phyloP scores from a whole-genome alignment of 345 rosid species.

The Linum usitatissimum region DNA sequence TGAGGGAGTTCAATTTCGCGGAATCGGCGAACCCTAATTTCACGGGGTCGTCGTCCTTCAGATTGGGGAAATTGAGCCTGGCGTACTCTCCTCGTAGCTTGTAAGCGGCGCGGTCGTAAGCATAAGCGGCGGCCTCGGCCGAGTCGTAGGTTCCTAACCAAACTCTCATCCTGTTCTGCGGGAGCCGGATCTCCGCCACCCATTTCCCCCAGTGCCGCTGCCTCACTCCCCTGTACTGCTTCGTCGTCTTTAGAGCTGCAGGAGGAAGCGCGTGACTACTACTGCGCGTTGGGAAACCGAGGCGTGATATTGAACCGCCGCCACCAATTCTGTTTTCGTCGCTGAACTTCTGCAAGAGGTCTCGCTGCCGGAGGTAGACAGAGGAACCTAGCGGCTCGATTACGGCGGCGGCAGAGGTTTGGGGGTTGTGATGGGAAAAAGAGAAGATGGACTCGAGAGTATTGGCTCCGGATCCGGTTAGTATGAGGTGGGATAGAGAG shows the following conservation, averaged over 20 bases:
- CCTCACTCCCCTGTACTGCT: conserved; percentile 92
- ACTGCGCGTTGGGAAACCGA: conserved; percentile 2
- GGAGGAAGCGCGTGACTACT: conserved; percentile 18
- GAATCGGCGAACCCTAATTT: conserved; percentile 51
- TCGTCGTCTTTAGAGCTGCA: conserved; percentile 32
- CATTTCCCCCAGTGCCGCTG: conserved; percentile 99
- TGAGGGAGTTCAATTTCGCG: conserved; percentile 46
- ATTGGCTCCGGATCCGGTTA: conserved; percentile 53
- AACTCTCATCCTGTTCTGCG: conserved; percentile 89
- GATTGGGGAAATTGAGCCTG: conserved; percentile 68
- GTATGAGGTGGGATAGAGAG: conserved; percentile 60
- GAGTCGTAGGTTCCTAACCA: conserved; percentile 94
- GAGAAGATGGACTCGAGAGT: conserved; percentile 84
- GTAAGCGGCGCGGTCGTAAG: conserved; percentile 91
- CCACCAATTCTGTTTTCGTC: conserved; percentile 34
- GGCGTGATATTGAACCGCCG: not conserved
- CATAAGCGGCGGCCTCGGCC: conserved; percentile 87
- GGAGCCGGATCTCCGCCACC: conserved; percentile 95
- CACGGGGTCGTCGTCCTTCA: conserved; percentile 39
- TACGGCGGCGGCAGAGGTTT: conserved; percentile 9
- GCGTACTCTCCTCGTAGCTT: conserved; percentile 95
- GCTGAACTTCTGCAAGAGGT: conserved; percentile 51
- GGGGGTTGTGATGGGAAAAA: conserved; percentile 22
- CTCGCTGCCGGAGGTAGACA: conserved; percentile 79
- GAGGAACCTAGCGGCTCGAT: conserved; percentile 61